Base-by-base conservation (phyloP, 371 early-diverging fungal species). In the Cokeromyces recurvatus region DNA sequence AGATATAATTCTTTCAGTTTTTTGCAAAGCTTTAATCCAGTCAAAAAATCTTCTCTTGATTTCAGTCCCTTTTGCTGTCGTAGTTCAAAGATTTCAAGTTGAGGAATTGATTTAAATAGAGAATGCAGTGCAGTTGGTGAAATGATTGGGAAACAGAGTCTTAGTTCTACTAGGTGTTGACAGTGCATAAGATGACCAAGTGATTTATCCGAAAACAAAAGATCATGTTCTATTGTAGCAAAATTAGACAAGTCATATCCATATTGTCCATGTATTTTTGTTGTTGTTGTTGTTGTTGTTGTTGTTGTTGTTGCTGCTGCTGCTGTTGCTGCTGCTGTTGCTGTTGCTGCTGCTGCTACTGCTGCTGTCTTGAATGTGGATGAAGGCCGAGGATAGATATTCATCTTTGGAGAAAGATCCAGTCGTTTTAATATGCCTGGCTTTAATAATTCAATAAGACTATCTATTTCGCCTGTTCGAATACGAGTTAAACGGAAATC, bases 401-500 rank as follows among this genome's bases (percentile, higher is more conserved):
- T 43, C 44, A 54, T 43, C 40, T 50, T 59, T 19, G 68, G 68
- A 29, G 63, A 63, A 5, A 67, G 25, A 40, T 67, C 68, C 11
- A 67, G 34, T 7, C 57, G 48, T 22, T 45, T 37, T 3, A 63
- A 34, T n/a, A 32, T 39, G 9, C 38, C n/a, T 7, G 49, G 31
- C 19, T 50, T 50, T 32, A 71, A 29, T 12, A 34, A 22, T 15
- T 40, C 29, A 6, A 71, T 44, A 2, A 67, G n/a, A 0, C 23
- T 8, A 44, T 67, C 60, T 12, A 71, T 19, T n/a, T 38, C 39
- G 19, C 71, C 67, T 2, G 57, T 32, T 2, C 65, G 43, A 17
- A 67, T 34, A 2, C 68, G 60, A 1, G 67, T 71, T 21, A 71
- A n/a, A 17, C 71, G 48, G 34, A 71, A 71, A 43, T 71, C 71